Evolutionary conservation across 441 rosid genomes (phyloP).

Genomic region (Dalechampia spathulata): DNA sequence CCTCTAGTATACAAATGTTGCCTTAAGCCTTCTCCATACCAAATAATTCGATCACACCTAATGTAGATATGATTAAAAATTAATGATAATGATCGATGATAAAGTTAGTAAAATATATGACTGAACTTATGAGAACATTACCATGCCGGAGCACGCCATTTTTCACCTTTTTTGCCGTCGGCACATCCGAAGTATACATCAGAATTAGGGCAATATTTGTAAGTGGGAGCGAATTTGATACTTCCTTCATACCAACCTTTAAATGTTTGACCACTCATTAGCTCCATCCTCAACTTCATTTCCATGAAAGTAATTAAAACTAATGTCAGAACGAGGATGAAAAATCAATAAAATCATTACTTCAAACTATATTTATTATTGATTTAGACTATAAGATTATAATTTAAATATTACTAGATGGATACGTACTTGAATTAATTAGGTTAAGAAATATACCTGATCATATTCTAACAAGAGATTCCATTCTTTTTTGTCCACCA

Average conservation of each 20-base stretch:
- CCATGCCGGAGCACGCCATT: constrained; percentile 92
- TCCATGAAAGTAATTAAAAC: not conserved
- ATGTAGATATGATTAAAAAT: not conserved
- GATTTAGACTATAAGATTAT: no score
- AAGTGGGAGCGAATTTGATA: constrained; percentile 78
- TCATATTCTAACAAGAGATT: constrained; percentile 50
- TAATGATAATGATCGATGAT: no score
- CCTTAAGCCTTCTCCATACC: constrained; percentile 34
- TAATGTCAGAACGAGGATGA: no score
- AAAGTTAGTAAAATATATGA: no score
- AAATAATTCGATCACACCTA: constrained; percentile 45
- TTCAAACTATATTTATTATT: no score
- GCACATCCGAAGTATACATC: constrained; percentile 60
- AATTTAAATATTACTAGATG: no score
- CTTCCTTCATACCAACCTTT: constrained; percentile 76
- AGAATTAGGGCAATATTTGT: constrained; percentile 72
- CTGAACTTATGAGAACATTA: constrained; percentile 7
- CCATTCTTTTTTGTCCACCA: constrained; percentile 65
- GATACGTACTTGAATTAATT: no score
- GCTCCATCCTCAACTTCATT: constrained; percentile 60
- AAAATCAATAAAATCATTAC: no score
- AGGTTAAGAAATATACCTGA: no score
- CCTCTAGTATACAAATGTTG: constrained; percentile 34
- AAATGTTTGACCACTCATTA: constrained; percentile 46
- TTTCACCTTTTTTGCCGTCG: constrained; percentile 43